Percentiles rank a stretch among this genome's conserved stretches.
Conservation (phyloP, 768 basidiomycete species). For the Boletus speciosus region DNA sequence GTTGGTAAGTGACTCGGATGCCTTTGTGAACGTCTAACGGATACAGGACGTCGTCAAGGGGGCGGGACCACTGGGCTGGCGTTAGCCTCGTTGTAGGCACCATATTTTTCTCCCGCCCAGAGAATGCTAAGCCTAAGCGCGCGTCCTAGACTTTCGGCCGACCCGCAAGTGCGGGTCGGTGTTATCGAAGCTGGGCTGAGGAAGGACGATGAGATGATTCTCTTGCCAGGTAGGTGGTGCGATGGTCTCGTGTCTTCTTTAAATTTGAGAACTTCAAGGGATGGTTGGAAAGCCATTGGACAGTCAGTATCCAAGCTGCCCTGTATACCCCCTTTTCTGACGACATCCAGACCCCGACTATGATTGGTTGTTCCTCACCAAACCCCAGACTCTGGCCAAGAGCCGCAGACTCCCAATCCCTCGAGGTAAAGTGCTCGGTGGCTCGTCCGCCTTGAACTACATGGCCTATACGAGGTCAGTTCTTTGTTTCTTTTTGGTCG, state of each 20-base stretch:
- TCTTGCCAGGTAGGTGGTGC: constrained; percentile 2
- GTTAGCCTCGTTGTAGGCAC: constrained; percentile 12
- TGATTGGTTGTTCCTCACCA: constrained; percentile 14
- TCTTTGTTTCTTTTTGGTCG: background rate
- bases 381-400: constrained; percentile 5
- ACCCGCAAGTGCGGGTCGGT: constrained; percentile 1
- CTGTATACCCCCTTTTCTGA: background rate
- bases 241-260: background rate
- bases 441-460: constrained; percentile 11
- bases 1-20: constrained; percentile 7
- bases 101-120: background rate
- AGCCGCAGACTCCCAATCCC: constrained; percentile 7
- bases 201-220: constrained; percentile 12
- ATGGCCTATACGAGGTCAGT: constrained; percentile 12
- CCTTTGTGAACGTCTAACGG: background rate
- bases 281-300: constrained; percentile 7
- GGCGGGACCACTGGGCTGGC: constrained; percentile 14
- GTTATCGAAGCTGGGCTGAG: constrained; percentile 17
- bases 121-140: background rate
- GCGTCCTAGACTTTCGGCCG: constrained; percentile 8
- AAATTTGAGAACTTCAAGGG: background rate
- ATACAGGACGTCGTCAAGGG: constrained; percentile 1
- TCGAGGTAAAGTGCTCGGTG: constrained; percentile 13
- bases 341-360: constrained; percentile 10
- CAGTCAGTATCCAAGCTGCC: constrained; percentile 3